phyloP scores from a whole-genome alignment of 768 basidiomycete genomes.

The Leccinellum albellum region DNA sequence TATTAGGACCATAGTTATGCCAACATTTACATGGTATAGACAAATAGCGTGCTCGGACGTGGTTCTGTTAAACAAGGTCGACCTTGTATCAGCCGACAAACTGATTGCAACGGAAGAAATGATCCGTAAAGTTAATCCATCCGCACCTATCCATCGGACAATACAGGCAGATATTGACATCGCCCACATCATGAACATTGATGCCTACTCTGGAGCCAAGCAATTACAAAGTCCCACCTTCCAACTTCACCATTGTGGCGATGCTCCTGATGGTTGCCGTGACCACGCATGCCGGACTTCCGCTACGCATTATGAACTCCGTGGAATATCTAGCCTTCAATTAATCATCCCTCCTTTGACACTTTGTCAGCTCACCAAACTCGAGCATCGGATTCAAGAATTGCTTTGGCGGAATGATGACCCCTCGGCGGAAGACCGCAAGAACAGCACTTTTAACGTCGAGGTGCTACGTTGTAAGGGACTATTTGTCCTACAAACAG shows the following conservation, averaged over 20 bases:
- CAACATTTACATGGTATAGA: constrained; percentile 39
- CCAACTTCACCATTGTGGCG: constrained; percentile 32
- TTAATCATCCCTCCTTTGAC: constrained; percentile 63
- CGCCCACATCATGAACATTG: constrained; percentile 69
- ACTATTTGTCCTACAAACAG: constrained; percentile 53
- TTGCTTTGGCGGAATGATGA: constrained; percentile 77
- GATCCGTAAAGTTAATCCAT: constrained; percentile 77
- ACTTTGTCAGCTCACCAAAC: constrained; percentile 38
- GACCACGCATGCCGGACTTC: constrained; percentile 34
- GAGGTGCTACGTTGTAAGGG: constrained; percentile 89
- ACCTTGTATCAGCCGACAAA: constrained; percentile 54
- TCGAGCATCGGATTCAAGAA: constrained; percentile 79
- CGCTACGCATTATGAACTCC: constrained; percentile 59
- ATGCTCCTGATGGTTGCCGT: constrained; percentile 27
- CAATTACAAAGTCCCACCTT: constrained; percentile 23
- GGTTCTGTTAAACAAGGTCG: constrained; percentile 87
- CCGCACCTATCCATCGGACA: constrained; percentile 70
- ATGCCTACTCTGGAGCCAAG: constrained; percentile 63
- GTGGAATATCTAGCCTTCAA: constrained; percentile 81
- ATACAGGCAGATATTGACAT: constrained; percentile 72
- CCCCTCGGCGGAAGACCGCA: constrained; percentile 35
- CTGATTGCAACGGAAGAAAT: constrained; percentile 50
- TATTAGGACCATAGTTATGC: not conserved
- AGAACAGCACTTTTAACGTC: constrained; percentile 27
- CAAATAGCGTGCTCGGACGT: constrained; percentile 94